Base-by-base conservation (phyloP, 2,329 filamentous ascomycete species). In the Aspergillus cejpii region DNA sequence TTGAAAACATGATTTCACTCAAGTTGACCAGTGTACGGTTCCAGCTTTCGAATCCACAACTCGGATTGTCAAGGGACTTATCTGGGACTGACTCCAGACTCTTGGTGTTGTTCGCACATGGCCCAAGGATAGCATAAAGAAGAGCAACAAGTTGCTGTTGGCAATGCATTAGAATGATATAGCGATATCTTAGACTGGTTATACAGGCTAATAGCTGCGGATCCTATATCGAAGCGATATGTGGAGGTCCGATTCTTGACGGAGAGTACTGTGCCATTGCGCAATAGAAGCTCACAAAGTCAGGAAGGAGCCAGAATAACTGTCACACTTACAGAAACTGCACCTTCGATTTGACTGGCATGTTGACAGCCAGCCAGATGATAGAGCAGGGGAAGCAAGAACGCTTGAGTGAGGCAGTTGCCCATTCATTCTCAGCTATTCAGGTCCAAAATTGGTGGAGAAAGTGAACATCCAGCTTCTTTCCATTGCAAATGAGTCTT, bases 91-190 rank as follows among this genome's bases (percentile, higher is more conserved):
- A 19, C 17, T 7, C 15, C 17, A 20, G 15, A 17, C n/a, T 15
- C 23, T 21, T 14, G 11, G 31, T 15, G n/a, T 24, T 23, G 26
- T 23, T 31, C 27, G 23, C 12, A 20, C 11, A 19, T 4, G 23
- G 19, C 11, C 24, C 24, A 17, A 41, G n/a, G 10, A 39, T 8
- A 27, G 34, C 28, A 23, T 41, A 46, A 34, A 43, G 29, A 11
- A 31, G 5, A 20, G 36, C 36, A 33, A 45, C 14, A 36, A 44
- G 19, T 21, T 20, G 29, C 37, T 37, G 28, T 37, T 41, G 43
- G 21, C 15, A 37, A 40, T 46, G 24, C 44, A 46, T 43, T 36
- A 17, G 34, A 23, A 27, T 11, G 23, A 11, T 14, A 17, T 6
- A 28, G 24, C 19, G 15, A 19, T 20, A 7, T 21, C 21, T 20